These are phyloP conservation scores for Yarrowia sp. DNA, from an alignment of 805 yeast genomes.

Conservation along the genomic window DNA sequence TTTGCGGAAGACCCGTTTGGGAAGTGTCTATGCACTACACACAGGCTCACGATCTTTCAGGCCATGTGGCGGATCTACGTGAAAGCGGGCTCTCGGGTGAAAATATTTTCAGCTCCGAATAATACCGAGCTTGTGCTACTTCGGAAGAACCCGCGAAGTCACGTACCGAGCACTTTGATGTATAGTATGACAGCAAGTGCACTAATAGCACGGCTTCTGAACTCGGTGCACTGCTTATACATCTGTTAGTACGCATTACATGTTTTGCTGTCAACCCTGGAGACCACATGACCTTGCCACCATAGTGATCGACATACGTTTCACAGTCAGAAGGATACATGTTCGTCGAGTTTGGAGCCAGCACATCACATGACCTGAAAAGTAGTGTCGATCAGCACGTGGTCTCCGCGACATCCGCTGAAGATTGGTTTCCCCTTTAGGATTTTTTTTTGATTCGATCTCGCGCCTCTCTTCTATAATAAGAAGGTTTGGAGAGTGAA, in stretches of 20 bases:
- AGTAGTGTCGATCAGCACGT: not conserved
- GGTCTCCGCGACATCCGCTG: not conserved
- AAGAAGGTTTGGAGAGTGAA: not conserved
- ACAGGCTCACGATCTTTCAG: not conserved
- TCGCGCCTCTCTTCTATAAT: not conserved
- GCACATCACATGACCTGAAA: not conserved
- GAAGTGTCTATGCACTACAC: conserved; percentile 15
- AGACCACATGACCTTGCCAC: not conserved
- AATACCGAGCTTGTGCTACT: not conserved
- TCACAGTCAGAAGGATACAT: no score
- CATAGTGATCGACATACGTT: not conserved
- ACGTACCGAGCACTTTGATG: no score
- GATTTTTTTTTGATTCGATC: not conserved
- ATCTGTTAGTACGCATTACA: no score
- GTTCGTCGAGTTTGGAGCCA: not conserved
- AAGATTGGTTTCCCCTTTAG: not conserved
- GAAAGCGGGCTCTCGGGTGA: not conserved
- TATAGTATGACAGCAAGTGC: no score
- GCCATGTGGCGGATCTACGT: not conserved
- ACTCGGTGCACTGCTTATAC: no score
- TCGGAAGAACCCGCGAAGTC: no score
- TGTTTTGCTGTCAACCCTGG: no score
- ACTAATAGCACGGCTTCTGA: no score
- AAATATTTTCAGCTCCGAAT: not conserved
- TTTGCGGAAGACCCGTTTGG: conserved; percentile 7